Percentiles rank a stretch among this genome's conserved stretches.
phyloP scores from a whole-genome alignment of 495 filamentous ascomycete species.

The Penicillium taxi region DNA sequence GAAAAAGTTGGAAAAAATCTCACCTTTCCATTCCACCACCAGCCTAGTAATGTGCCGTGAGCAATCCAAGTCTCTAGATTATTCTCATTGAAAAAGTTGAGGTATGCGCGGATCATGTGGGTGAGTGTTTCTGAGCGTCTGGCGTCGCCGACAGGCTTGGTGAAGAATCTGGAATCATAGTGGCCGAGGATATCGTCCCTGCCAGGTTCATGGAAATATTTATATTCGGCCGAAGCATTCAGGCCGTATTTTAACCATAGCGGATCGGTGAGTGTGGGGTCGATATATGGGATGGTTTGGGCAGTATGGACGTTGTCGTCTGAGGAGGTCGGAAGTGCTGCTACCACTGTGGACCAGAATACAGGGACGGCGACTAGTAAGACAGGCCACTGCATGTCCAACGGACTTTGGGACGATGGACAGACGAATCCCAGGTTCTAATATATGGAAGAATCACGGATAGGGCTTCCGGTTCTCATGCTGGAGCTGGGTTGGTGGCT shows the following conservation, averaged over 20 bases:
- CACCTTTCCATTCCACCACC: constrained; percentile 84
- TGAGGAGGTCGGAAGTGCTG: constrained; percentile 8
- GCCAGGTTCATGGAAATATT: constrained; percentile 54
- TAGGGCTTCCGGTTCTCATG: constrained; percentile 9
- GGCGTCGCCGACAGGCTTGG: constrained; percentile 50
- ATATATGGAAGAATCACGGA: too few species aligned
- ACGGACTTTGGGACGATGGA: not conserved
- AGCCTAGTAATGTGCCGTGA: constrained; percentile 78
- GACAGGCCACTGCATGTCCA: constrained; percentile 13
- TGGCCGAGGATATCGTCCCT: constrained; percentile 49
- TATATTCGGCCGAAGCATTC: constrained; percentile 31
- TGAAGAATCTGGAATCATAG: constrained; percentile 68
- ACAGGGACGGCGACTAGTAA: constrained; percentile 14
- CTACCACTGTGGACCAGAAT: constrained; percentile 17
- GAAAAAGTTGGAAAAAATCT: not conserved
- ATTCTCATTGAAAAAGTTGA: constrained; percentile 54
- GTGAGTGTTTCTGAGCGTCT: constrained; percentile 55
- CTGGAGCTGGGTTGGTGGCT: constrained; percentile 1
- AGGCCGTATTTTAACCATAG: constrained; percentile 26
- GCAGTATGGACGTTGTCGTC: constrained; percentile 4
- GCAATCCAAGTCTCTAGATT: constrained; percentile 78
- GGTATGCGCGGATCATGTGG: constrained; percentile 65
- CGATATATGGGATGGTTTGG: not conserved
- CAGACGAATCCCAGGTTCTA: too few species aligned
- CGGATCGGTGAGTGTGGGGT: constrained; percentile 13